Base-by-base conservation (phyloP, 225 moss, liverwort and hornwort species). In the Climacium dendroides region DNA sequence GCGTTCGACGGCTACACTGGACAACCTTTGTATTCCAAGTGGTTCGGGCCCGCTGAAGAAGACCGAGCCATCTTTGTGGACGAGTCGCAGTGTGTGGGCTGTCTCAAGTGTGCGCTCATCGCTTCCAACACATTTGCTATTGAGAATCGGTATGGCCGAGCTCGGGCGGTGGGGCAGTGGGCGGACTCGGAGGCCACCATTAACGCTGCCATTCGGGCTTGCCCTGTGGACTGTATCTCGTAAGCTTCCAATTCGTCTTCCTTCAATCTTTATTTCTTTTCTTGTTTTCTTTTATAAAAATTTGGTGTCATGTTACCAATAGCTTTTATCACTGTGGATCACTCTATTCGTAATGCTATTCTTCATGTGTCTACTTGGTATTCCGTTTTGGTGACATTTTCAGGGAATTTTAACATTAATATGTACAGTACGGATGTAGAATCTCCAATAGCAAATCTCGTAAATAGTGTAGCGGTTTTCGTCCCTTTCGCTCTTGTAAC, bases 151-250 rank as follows among this genome's bases (percentile, higher is more conserved):
- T 90, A 93, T 60, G 98, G 98, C 11, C 93, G 98, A 88, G 98
- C 98, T 72, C 96, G 98, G 34, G 96, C 96, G 62, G 95, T 95
- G 55, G 92, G 94, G 30, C 98, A 98, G 87, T 98, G 98, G 98
- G 96, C 93, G 62, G 96, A 98, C 92, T 94, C 95, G 3, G 98
- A 98, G 87, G 87, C 82, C 53, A 96, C 93, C 37, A 91, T 91
- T 39, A 93, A 92, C 87, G 95, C 94, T 78, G 98, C 98, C 48
- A 94, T 97, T 66, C 95, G 93, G 67, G 92, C 98, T 81, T 98
- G 98, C 78, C 98, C 98, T 54, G 97, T 98, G 52, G 98, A 98
- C 86, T 98, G 98, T 67, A 98, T 98, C 84, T 96, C 95, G 98
- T 98, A 91, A 83, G 96, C 78, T 76, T 89, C 89, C 47, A 26